Evolutionary conservation across 345 rosid genomes (phyloP), one percentile per base, ranked within the genome.

Genomic region (Tarenaya hassleriana): DNA sequence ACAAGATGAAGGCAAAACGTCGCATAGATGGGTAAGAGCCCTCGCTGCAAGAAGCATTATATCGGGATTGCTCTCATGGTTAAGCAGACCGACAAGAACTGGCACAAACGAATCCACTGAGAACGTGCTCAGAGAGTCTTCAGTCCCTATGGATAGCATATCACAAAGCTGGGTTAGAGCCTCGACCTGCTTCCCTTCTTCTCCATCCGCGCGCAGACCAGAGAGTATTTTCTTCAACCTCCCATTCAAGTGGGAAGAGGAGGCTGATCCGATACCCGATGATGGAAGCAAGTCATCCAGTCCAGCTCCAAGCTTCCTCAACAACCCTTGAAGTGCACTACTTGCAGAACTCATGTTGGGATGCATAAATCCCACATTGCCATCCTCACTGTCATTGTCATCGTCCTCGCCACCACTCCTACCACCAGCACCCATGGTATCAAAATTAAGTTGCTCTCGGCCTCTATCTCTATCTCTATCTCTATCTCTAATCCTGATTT

Each of bases 31-130:
- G 0, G 99, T 86, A 47, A 94, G 86, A 7, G 99, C 95, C 76
- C 99, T 77, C 4, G 99, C 99, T 1, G 99, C 99, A 21, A 94
- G 97, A 64, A 94, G 76, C 99, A 94, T 94, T 16, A 94, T 84
- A 66, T 94, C 99, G 0, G 99, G 88, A 68, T 88, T 94, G 64
- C 79, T 88, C 81, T 94, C 99, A 27, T 88, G 89, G 61, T 88
- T 94, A 17, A 94, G 74, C 68, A 88, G 67, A 50, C 95, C 95
- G 12, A 94, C 99, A 7, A 94, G 80, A 55, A 94, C 81, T 0
- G 99, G 99, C 42, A 86, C 95, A 47, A 94, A 94, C 4, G 96
- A 86, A 66, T 94, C 99, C 61, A 94, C 99, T 0, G 99, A 94
- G 70, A 94, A 88, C 8, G 95, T 82, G 58, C 97, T 86, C 52